Base-by-base conservation (phyloP, 257 asterid genomes). In the Buddleja alternifolia region DNA sequence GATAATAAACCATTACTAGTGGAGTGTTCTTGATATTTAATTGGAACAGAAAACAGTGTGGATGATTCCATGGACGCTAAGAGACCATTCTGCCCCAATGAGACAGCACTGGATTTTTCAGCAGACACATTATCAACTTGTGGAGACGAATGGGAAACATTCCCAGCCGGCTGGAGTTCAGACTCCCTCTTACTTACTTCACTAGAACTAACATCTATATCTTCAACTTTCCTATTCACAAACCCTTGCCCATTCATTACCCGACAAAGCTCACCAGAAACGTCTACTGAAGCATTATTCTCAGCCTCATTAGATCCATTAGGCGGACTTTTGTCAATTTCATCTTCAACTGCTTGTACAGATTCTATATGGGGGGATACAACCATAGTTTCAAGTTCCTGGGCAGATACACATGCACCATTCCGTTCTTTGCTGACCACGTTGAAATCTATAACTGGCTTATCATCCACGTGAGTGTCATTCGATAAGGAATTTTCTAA, bases 21-120 rank as follows among this genome's bases (percentile, higher is more conserved):
- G 29, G 80, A 65, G 72, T 55, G 78, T 37, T 76, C 78, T 44
- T 83, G 85, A 52, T 85, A 82, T 73, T 81, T 74, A 2, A 72
- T 72, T n/a, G 88, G 81, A 58, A 83, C 82, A 52, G 89, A 75
- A 42, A 72, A 77, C 34, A 77, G 77, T 12, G 77, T 75, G 4
- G 78, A 77, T 50, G 82, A 76, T 39, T 74, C 85, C 66, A 76
- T 34, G 6, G 78, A 74, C 40, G 78, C 67, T 2, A 85, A 46
- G 58, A 48, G 71, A 56, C 66, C 70, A 29, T 74, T 78, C 69
- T 69, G 80, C 63, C 70, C 78, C 58, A 69, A 46, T 58, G 79
- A 71, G 73, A 53, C 29, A 29, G 54, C 71, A 73, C 20, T 41
- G 70, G 95, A 61, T 42, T 72, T 79, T 54, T 51, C 66, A 7